Evolutionary conservation across 2,329 filamentous ascomycete genomes (phyloP), one percentile per base, ranked within the genome.

Genomic region (Colletotrichum trifolii): DNA sequence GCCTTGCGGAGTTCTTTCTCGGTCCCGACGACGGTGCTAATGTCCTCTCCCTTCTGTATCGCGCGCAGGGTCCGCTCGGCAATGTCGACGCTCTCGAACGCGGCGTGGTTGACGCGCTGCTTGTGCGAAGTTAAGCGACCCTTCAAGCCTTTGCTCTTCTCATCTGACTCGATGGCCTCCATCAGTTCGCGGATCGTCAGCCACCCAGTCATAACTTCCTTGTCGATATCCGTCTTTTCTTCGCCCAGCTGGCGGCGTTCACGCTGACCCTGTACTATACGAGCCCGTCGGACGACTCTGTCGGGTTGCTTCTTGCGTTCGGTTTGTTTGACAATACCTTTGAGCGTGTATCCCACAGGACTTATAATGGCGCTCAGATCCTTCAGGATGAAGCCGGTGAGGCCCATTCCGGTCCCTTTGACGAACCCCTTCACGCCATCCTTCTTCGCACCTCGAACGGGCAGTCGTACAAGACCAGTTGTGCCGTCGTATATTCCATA

Each of bases 401-500:
- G 69, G 1, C 89, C 89, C 80, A 88, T 89, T 12, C 86, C 88
- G 0, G 88, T 76, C 2, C 89, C 89, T 45, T 84, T 78, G 13
- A 84, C 70, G 42, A 83, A 78, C 0, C 82, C 82, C 15, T 75
- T 60, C 0, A 76, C 73, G 2, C 87, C 87, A 8, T 79, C 76
- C n/a, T 85, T 78, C 59, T 81, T 83, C 3, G 87, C 87, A 0
- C 87, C 87, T 0, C 81, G 82, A 46, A 85, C 76, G 0, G 89
- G 89, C 13, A 90, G 84, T 2, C 80, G 80, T 13, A 90, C 83
- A 0, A 92, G 73, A 0, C 89, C 89, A 0, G 87, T 88, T 53
- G 88, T 81, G 11, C 86, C 89, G 69, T 91, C 89, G 70, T 87
- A 90, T 11, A 91, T 76, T 4, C 89, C 89, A 64, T 86, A 88